Evolutionary conservation across 345 rosid species (phyloP), one percentile per base, ranked within the genome.

Genomic region (Eucalyptus microcorys): DNA sequence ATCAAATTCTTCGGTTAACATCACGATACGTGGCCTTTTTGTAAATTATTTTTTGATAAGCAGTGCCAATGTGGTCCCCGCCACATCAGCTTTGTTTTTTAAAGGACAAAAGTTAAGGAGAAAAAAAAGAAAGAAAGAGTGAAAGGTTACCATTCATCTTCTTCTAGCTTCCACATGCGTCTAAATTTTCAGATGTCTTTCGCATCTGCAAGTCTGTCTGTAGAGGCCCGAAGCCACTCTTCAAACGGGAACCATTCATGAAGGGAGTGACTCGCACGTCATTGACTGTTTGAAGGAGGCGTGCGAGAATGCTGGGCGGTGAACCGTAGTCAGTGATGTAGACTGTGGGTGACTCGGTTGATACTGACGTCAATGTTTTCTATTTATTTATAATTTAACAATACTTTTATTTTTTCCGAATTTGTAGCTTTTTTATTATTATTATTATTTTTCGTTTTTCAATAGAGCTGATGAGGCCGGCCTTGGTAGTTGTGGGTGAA

Each of bases 391-490:
- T 55, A 55, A 55, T 55, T 55, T 55, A 55, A 22, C 11, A 21
- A 2, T 55, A 55, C 13, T 9, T 24, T 53, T 53, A 1, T 53
- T 21, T 19, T 53, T 8, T 53, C 26, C 11, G 0, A 53, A 2
- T 24, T 55, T 55, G 10, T 55, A 24, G 1, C 8, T 24, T 53
- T 49, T 55, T 24, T 55, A 8, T 55, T 55, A n/a, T n/a, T n/a
- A n/a, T n/a, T n/a, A n/a, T n/a, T n/a, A n/a, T n/a, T n/a, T 24
- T 55, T 24, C 0, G 0, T 9, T 55, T 55, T 55, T 55, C 30
- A 55, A 1, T 55, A 24, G 24, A 24, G 2, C 1, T 7, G 10
- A 1, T 52, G 27, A 55, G 61, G 61, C 13, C 1, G 1, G 27
- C 27, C 30, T 4, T 55, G 12, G 13, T 24, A 24, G 13, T 55